Base-by-base conservation (phyloP, 805 yeast species). In the Suhomyces faveliae region DNA sequence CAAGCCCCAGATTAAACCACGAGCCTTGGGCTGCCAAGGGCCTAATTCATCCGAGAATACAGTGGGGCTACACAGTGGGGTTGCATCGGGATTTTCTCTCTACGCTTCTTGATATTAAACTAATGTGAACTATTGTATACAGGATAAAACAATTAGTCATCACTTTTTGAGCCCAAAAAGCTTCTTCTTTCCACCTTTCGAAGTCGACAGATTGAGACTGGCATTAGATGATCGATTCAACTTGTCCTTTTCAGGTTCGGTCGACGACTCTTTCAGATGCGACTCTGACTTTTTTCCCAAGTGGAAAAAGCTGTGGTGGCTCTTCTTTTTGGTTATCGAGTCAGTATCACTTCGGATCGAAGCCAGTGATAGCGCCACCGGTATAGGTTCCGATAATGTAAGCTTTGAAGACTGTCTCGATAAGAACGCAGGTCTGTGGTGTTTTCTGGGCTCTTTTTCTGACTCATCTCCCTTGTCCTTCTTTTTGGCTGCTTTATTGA, bases 401-500 rank as follows among this genome's bases (percentile, higher is more conserved):
- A 43, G 21, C 17, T 23, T 23, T 5, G 42, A 35, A 9, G 41
- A 20, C 8, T 24, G 24, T 37, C 42, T 35, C 1, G 41, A 35
- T 7, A 43, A 12, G 8, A 42, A 11, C 0, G 10, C 19, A 10
- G 27, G 29, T 23, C 12, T 24, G 5, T 23, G 24, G 17, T 35
- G 40, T 13, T 33, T 33, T 12, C 22, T 35, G 4, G 20, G 8
- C 10, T 21, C 45, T 11, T 35, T 35, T 6, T 39, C 24, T 15
- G 20, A n/a, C 1, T 21, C 40, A 21, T 37, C 25, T 7, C 20
- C 22, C 33, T 43, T 17, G 9, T 20, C 29, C 10, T 12, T 27
- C 37, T 52, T 50, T 46, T 50, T 48, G 30, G 47, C 49, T n/a
- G 43, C 39, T 12, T 46, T 52, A 37, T 45, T 19, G 11, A 40